Evolutionary conservation across 352 stramenopile species (phyloP), one percentile per base, ranked within the genome.

Genomic region (Globisporangium radiosum): DNA sequence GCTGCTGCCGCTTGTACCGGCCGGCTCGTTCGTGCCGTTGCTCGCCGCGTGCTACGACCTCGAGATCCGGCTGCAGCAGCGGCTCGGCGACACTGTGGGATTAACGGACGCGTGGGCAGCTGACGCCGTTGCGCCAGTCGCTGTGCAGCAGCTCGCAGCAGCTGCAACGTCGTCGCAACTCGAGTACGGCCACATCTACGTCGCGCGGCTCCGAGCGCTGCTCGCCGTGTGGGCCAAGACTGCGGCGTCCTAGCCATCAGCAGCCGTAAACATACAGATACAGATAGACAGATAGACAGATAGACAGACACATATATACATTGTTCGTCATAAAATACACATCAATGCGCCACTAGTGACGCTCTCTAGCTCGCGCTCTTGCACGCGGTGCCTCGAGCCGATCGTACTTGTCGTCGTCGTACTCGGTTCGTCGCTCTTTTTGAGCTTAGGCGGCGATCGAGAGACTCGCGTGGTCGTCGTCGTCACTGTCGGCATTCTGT

Each of bases 41-140:
- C 63, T 81, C n/a, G 65, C 65, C 52, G 66, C 60, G 54, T 71
- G 75, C 36, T 77, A 77, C 59, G 59, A 71, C 37, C 54, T 81
- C 19, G 59, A 75, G 39, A 49, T 81, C 39, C 36, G 59, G 15
- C 51, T 81, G 17, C 68, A 59, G 68, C 54, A 39, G 11, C 49
- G 17, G 25, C 47, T 60, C 14, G 56, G 49, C 3, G 14, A 13
- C 6, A 43, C 39, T 9, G 2, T 40, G 6, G 15, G 7, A 10
- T n/a, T 45, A 14, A 25, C 19, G 6, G 17, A 11, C 15, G 47
- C 25, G 25, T 33, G 25, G 25, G 25, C 25, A 33, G 25, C 25
- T 44, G 7, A 44, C 40, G 11, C 7, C 40, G 11, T 13, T 8
- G 11, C 40, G 40, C 11, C 11, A 44, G 7, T 14, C 40, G 40